Percentiles rank a stretch among this genome's conserved stretches.
Evolutionary conservation across 768 basidiomycete genomes (phyloP).

Genomic region (Hortiboletus campestris): DNA sequence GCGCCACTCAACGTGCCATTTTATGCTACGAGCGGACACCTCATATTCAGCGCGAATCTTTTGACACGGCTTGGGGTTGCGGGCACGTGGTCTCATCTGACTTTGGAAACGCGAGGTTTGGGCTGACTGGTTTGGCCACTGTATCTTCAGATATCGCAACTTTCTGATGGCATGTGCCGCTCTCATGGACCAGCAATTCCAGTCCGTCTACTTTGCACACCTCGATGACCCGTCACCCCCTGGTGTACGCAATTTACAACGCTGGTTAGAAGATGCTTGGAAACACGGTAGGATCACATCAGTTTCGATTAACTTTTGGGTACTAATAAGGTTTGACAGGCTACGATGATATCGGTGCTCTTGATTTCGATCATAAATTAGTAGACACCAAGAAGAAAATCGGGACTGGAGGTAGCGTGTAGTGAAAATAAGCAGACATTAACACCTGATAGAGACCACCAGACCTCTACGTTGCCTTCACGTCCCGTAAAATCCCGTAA

Average conservation of each 20-base stretch:
- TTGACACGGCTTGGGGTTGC: conserved; percentile 73
- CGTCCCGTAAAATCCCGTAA: conserved; percentile 79
- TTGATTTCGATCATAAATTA: conserved; percentile 51
- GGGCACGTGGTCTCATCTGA: conserved; percentile 43
- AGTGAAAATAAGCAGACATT: background rate
- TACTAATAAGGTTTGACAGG: conserved; percentile 38
- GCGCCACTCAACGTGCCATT: conserved; percentile 51
- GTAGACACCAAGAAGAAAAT: conserved; percentile 70
- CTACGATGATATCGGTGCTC: conserved; percentile 69
- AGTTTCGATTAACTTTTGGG: background rate
- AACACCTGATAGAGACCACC: conserved; percentile 1
- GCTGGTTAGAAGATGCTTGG: conserved; percentile 85
- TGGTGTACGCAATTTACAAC: conserved; percentile 70
- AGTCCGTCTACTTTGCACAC: conserved; percentile 60
- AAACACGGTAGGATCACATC: conserved; percentile 42
- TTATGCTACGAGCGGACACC: conserved; percentile 64
- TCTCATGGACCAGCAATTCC: conserved; percentile 63
- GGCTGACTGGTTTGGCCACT: background rate
- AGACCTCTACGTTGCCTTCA: conserved; percentile 82
- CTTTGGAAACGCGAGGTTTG: conserved; percentile 2
- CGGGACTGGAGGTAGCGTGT: conserved; percentile 65
- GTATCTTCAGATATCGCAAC: conserved; percentile 67
- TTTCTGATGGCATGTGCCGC: conserved; percentile 76
- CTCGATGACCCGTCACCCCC: conserved; percentile 60
- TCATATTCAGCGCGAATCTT: conserved; percentile 54